Base-by-base conservation (phyloP, 148 eudicot species). In the Bassia scoparia region DNA sequence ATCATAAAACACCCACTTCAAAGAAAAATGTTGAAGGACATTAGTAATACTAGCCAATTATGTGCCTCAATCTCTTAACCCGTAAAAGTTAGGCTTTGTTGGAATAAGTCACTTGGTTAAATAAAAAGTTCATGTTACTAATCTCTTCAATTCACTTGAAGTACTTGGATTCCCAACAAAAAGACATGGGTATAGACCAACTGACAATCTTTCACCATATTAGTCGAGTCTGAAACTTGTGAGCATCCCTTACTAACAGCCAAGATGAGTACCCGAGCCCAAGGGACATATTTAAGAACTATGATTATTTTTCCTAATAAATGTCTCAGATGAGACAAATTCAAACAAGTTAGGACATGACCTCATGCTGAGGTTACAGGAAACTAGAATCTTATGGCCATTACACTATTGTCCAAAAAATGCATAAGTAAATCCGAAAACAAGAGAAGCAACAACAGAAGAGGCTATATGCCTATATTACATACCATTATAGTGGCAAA, bases 401-500 rank as follows among this genome's bases (percentile, higher is more conserved):
- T 35, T 23, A 23, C 54, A 67, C 0, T 23, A 29, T 38, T 38
- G 29, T 60, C 23, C 34, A 17, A 21, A 49, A 68, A 11, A 7
- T 12, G 69, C 10, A 33, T 53, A 52, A 54, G 1, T 41, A 20
- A 62, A n/a, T 31, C 60, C 8, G n/a, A 5, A 26, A 20, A 21
- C 4, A 10, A 17, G 20, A 30, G 46, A 26, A 38, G 29, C 69
- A 56, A 29, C n/a, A n/a, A 12, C 13, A n/a, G 46, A 76, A 29
- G 44, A 67, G 46, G 35, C 38, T 7, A 71, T 61, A 24, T 43
- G 44, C 26, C 80, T 23, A 75, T 91, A 24, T 41, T 43, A 35
- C 80, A 29, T 78, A 94, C 98, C 97, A 60, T 94, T 94, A 74
- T 88, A 94, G 81, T 94, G 98, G 80, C 98, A 94, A 71, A 91